Percentiles rank a stretch among this genome's conserved stretches.
phyloP scores from a whole-genome alignment of 495 filamentous ascomycete species.

The Xanthoparmelia taractica region DNA sequence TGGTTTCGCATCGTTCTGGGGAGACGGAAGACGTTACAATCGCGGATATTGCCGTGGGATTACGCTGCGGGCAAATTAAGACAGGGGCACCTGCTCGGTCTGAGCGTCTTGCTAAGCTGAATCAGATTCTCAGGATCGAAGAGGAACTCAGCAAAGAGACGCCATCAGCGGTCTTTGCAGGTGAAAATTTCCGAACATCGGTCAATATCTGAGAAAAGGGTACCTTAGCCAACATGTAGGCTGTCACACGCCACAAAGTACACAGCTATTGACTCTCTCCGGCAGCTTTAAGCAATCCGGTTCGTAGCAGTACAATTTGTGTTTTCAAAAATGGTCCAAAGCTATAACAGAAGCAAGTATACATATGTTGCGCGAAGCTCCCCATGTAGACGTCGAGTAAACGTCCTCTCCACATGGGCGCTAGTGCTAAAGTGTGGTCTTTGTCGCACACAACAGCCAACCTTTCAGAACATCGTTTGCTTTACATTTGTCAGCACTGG shows the following conservation, averaged over 20 bases:
- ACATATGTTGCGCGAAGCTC: too few species aligned
- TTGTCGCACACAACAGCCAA: background rate
- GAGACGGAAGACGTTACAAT: constrained; percentile 99
- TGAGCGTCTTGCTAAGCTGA: constrained; percentile 98
- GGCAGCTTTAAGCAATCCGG: background rate
- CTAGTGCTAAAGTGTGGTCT: background rate
- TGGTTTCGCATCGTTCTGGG: constrained; percentile 98
- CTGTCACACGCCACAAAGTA: background rate
- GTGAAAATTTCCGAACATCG: constrained; percentile 79
- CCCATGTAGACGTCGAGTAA: too few species aligned
- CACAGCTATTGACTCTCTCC: background rate
- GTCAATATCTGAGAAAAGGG: constrained; percentile 66
- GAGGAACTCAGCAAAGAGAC: constrained; percentile 85
- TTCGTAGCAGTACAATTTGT: background rate
- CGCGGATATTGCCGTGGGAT: constrained; percentile 92
- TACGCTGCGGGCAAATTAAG: constrained; percentile 97
- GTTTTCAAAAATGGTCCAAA: background rate
- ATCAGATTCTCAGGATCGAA: constrained; percentile 99
- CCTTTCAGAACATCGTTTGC: background rate
- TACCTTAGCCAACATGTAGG: background rate
- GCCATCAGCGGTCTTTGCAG: constrained; percentile 68
- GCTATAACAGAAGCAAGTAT: background rate
- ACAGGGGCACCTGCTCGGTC: constrained; percentile 93
- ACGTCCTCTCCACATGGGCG: background rate
- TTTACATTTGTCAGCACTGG: background rate